phyloP scores from a whole-genome alignment of 176 grass and related monocot species.

The Cenchrus purpureus region DNA sequence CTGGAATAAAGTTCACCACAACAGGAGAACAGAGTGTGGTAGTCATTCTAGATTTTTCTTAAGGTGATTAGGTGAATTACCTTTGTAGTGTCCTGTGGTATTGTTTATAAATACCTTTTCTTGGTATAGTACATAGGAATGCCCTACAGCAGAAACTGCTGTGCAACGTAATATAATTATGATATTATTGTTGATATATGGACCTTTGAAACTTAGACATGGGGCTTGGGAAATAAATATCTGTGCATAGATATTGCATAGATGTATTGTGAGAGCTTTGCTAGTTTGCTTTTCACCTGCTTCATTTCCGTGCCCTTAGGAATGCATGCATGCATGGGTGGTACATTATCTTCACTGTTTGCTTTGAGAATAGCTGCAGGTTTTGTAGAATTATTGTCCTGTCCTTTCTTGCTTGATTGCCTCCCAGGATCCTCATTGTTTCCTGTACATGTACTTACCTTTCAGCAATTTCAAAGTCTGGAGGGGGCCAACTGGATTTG shows the following conservation, averaged over 20 bases:
- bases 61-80: not conserved
- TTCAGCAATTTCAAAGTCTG: conserved; percentile 95
- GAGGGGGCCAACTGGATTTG: conserved; percentile 80
- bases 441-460: conserved; percentile 1
- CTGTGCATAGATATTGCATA: conserved; percentile 1
- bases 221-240: conserved; percentile 26
- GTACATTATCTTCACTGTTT: conserved; percentile 6
- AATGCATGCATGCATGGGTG: conserved; percentile 12
- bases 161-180: not conserved
- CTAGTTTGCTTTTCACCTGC: not conserved
- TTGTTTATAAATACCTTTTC: not conserved
- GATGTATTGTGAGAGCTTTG: not conserved
- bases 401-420: conserved; percentile 11
- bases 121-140: not conserved
- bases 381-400: conserved; percentile 24
- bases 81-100: not conserved
- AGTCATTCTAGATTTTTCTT: not conserved
- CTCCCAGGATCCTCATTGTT: conserved; percentile 33
- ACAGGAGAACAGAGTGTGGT: not conserved
- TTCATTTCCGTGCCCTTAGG: not conserved
- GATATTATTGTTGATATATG: conserved; percentile 1
- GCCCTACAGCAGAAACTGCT: not conserved
- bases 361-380: conserved; percentile 20
- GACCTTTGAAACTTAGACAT: not conserved
- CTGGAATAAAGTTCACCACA: conserved; percentile 2